These are phyloP conservation scores for Lavandula angustifolia DNA, from an alignment of 257 asterid species.

Conservation along the genomic window DNA sequence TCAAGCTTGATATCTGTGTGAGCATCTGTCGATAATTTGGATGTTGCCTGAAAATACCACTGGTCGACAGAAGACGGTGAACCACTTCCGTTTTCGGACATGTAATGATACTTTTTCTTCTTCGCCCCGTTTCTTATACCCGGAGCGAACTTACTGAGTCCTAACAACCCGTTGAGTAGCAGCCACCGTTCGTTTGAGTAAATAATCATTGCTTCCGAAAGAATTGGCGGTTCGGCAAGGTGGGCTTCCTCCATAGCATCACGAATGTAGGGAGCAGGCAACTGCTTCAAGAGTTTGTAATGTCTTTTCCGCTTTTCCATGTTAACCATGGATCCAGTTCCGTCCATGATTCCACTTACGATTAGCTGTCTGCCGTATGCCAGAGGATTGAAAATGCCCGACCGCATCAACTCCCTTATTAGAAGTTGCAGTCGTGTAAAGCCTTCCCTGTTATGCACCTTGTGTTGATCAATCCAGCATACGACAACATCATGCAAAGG, in stretches of 20 bases:
- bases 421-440: conserved; percentile 77
- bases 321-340: conserved; percentile 58
- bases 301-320: conserved; percentile 73
- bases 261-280: conserved; percentile 65
- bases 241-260: conserved; percentile 73
- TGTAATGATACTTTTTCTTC: conserved; percentile 45
- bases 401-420: conserved; percentile 65
- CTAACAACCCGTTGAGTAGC: conserved; percentile 64
- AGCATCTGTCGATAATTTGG: conserved; percentile 36
- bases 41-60: conserved; percentile 48
- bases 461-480: conserved; percentile 99
- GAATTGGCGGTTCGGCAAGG: conserved; percentile 47
- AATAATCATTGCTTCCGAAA: conserved; percentile 60
- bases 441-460: conserved; percentile 82
- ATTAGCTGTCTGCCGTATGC: conserved; percentile 94
- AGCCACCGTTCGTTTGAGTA: conserved; percentile 83
- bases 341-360: conserved; percentile 88
- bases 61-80: conserved; percentile 58
- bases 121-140: conserved; percentile 37
- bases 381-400: conserved; percentile 83
- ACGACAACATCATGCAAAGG: conserved; percentile 89
- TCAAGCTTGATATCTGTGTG: conserved; percentile 57
- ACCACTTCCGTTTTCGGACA: conserved; percentile 45
- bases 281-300: conserved; percentile 83
- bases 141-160: conserved; percentile 41